Conservation (phyloP, 2,329 filamentous ascomycete genomes). For the Colletotrichum kahawae region DNA sequence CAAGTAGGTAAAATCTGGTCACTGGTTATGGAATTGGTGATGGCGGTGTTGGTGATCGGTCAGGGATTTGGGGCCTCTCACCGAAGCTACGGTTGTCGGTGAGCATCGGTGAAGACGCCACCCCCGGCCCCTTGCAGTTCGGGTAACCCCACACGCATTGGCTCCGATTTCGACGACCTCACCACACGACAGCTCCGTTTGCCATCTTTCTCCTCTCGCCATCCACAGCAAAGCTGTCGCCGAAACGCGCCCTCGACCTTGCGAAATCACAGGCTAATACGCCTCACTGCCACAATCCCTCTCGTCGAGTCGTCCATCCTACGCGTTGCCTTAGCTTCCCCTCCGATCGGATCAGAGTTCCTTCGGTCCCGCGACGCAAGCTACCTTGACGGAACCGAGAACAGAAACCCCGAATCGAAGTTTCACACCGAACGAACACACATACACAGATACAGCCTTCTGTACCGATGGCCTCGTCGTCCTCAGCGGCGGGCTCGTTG, state of each 20-base stretch:
- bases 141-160: conserved; percentile 15
- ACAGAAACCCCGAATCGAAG: background rate
- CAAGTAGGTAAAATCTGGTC: background rate
- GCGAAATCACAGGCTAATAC: background rate
- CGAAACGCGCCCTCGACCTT: background rate
- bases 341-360: background rate
- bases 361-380: background rate
- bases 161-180: conserved; percentile 14
- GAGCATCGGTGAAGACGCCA: background rate
- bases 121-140: conserved; percentile 1
- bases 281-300: rapidly evolving
- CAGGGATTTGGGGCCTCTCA: background rate
- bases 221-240: background rate
- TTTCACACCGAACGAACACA: background rate
- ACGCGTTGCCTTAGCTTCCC: background rate
- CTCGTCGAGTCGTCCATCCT: background rate
- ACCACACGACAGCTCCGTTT: background rate
- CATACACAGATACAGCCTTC: background rate
- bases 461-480: conserved; percentile 43
- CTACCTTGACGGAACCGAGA: background rate
- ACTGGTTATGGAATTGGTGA: background rate
- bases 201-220: background rate
- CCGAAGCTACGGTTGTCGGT: background rate
- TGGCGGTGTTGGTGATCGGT: background rate
- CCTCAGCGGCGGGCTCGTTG: conserved; percentile 70